Evolutionary conservation across 169 alveolate species (phyloP), one percentile per base, ranked within the genome.

Genomic region (Plasmodium inui): DNA sequence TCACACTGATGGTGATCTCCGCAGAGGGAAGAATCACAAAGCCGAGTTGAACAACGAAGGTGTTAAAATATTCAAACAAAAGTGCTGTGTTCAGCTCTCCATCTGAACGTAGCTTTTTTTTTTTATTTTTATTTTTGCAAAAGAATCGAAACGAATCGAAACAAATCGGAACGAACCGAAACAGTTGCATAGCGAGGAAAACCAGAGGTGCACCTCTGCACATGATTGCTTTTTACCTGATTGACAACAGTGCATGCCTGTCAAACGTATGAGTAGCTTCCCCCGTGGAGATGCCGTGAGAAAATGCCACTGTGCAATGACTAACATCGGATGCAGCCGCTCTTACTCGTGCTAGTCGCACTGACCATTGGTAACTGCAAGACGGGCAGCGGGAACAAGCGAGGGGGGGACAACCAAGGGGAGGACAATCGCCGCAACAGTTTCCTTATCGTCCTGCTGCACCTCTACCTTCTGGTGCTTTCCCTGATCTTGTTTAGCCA

Each of bases 241-340:
- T 50, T 50, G 61, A 50, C 1, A 3, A 17, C 26, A 50, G 5
- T 17, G 61, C 22, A 14, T 50, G 22, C 22, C 22, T 2, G 1
- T 50, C 22, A 50, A 50, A 50, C 22, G 61, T 50, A 3, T 50
- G 61, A 14, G 61, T 50, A 50, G 17, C 10, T 3, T n/a, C 76
- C 76, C 76, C 39, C 76, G 3, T 67, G 76, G 37, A 67, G 14
- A 67, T 28, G 76, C 19, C 37, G 37, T 67, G 76, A 67, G 76
- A 67, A 67, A 22, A 67, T 67, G 76, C 37, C 76, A 19, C 30
- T 14, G 19, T 8, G 76, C 12, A 67, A 67, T 67, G 76, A 67
- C 76, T 67, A 67, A 67, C 76, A 67, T 67, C 76, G 76, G 76
- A 67, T 67, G 76, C 76, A 67, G 76, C 76, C 37, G 0, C 76